A percentile compares a stretch with the other conserved stretches of the same genome.
Conservation (phyloP, 2,329 filamentous ascomycete genomes). For the Aspergillus sp. region DNA sequence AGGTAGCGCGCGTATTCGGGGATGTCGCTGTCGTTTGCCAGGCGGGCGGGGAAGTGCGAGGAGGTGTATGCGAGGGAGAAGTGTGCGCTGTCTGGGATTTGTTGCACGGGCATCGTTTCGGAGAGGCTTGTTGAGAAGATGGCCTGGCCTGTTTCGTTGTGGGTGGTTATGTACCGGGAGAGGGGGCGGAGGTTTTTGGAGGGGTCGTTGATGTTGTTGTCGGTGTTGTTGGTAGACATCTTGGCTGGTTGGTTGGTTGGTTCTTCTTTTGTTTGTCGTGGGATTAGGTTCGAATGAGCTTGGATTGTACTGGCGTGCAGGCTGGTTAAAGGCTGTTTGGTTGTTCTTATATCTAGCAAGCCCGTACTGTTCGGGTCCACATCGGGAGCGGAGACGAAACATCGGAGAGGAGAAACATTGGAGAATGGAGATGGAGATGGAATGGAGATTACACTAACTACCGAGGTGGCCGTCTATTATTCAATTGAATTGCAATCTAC, state of each 20-base stretch:
- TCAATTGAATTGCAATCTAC: neutral
- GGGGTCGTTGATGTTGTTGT: neutral
- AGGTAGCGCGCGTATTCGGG: conserved; percentile 47
- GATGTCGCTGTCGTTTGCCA: conserved; percentile 49
- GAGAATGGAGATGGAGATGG: neutral
- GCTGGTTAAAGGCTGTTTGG: neutral
- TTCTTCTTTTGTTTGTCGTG: neutral
- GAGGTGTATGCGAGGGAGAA: conserved; percentile 54
- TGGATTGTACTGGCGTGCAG: neutral
- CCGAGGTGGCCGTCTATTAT: neutral
- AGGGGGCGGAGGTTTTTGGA: conserved; percentile 31
- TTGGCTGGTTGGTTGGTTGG: conserved; percentile 1
- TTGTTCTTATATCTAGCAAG: neutral
- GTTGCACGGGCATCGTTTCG: conserved; percentile 18
- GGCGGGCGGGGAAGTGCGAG: conserved; percentile 47
- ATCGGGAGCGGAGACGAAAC: conserved; percentile 12
- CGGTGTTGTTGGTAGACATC: conserved; percentile 26
- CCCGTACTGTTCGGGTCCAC: conserved; percentile 21
- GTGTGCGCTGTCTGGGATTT: conserved; percentile 41
- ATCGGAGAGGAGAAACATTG: neutral
- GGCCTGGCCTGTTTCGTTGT: conserved; percentile 34
- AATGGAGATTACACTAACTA: neutral
- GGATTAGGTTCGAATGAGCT: neutral
- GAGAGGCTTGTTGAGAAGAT: conserved; percentile 34
- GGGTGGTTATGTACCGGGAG: conserved; percentile 32